phyloP scores from a whole-genome alignment of 345 rosid genomes.

The Cardamine occulta region DNA sequence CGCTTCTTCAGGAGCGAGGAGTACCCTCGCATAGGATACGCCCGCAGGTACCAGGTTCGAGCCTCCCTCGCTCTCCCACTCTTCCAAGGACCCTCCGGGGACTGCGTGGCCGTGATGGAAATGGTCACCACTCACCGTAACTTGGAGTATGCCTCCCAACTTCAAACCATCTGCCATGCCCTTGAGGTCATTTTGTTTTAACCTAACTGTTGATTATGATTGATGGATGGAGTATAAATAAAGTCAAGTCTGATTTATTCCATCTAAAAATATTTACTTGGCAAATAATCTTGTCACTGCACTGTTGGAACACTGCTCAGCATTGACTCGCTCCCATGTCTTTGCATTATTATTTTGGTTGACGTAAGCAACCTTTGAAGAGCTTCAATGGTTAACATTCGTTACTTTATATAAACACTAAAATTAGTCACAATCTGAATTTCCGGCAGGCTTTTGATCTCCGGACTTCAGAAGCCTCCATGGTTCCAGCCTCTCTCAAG shows the following conservation, averaged over 20 bases:
- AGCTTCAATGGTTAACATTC: slow-evolving; percentile 44
- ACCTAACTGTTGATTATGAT: background rate
- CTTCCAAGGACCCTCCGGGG: slow-evolving; percentile 61
- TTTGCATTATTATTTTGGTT: slow-evolving; percentile 40
- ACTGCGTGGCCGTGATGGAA: slow-evolving; percentile 86
- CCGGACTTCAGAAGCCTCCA: slow-evolving; percentile 61
- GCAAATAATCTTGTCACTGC: slow-evolving; percentile 45
- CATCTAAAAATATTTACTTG: slow-evolving; percentile 21
- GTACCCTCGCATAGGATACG: slow-evolving; percentile 67
- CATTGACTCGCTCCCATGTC: slow-evolving; percentile 50
- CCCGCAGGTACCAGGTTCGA: slow-evolving; percentile 62
- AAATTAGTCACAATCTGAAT: slow-evolving; percentile 25
- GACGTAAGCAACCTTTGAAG: slow-evolving; percentile 51
- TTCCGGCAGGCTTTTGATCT: slow-evolving; percentile 77
- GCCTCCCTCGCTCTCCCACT: slow-evolving; percentile 85
- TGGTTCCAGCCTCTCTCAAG: slow-evolving; percentile 45
- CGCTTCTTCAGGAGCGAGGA: slow-evolving; percentile 66
- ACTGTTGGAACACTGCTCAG: slow-evolving; percentile 53
- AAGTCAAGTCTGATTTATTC: slow-evolving; percentile 16
- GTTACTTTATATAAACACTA: slow-evolving; percentile 20
- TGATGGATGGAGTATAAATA: background rate
- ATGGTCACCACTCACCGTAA: slow-evolving; percentile 65
- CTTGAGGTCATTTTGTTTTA: slow-evolving; percentile 57
- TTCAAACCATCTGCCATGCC: slow-evolving; percentile 70
- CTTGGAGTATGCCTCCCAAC: slow-evolving; percentile 63